These are phyloP conservation scores for Fusarium falciforme DNA, from an alignment of 2,329 filamentous ascomycete genomes.

Conservation along the genomic window DNA sequence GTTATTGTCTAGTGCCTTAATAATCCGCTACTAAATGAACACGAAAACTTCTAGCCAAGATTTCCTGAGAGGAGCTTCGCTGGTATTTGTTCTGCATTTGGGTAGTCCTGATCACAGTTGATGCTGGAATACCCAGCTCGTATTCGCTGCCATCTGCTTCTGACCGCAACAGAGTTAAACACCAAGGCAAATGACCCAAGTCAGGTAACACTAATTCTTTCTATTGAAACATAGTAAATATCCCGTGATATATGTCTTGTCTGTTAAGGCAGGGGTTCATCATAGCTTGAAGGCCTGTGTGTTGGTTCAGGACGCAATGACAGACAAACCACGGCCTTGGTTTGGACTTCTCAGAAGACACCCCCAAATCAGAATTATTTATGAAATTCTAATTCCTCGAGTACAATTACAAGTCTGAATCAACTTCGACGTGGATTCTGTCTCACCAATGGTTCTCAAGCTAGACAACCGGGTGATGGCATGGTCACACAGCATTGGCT, in stretches of 20 bases:
- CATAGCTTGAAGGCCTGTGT: neutral
- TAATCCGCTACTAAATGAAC: no score
- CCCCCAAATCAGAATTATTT: neutral
- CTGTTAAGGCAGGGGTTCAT: neutral
- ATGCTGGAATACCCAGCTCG: neutral
- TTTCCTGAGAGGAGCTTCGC: neutral
- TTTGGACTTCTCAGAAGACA: neutral
- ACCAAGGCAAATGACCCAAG: neutral
- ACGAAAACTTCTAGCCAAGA: no score
- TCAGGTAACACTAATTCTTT: neutral
- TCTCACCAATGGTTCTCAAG: neutral
- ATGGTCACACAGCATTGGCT: neutral
- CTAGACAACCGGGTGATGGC: neutral
- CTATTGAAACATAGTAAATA: neutral
- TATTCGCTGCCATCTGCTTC: neutral
- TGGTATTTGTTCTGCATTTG: neutral
- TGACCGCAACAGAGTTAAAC: neutral
- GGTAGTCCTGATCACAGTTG: neutral
- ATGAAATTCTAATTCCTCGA: neutral
- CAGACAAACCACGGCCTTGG: neutral
- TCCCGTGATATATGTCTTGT: neutral
- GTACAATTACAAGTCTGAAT: neutral
- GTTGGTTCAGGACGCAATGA: neutral
- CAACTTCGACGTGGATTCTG: neutral
- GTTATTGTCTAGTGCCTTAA: neutral